Base-by-base conservation (phyloP, 768 basidiomycete genomes). In the Tylopilus rubrobrunneus region DNA sequence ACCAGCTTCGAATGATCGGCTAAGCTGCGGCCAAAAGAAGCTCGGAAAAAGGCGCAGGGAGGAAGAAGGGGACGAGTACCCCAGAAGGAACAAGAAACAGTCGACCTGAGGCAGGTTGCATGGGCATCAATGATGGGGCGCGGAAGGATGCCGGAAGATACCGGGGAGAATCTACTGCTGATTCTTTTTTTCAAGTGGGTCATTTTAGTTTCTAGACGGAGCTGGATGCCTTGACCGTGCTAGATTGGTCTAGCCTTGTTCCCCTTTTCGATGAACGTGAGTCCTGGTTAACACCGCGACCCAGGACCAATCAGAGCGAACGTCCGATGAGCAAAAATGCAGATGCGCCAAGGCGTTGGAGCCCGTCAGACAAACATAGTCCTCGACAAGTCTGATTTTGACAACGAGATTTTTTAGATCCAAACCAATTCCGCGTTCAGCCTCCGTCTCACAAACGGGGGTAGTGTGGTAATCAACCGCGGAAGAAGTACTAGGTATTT, bases 301-400 rank as follows among this genome's bases (percentile, higher is more conserved):
- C 21, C 34, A 53, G 52, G 53, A 55, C 56, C 56, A 51, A 65
- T 64, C 48, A 25, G 37, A 45, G 49, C 5, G 8, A 9, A 39
- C 45, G 11, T 11, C 42, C 45, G n/a, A 45, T 56, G 52, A 41
- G 19, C 43, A 41, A 36, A 43, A 56, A n/a, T 27, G 41, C 50
- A 41, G n/a, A 43, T 52, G 52, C 34, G 37, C 55, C 45, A 23
- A 12, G 14, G 8, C 21, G 17, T 46, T 46, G 55, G 62, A 46
- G 21, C 36, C 51, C 31, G 39, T 48, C 49, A 49, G 45, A 28
- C 40, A 14, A 54, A 49, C 48, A 41, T 23, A 41, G 7, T 45
- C 56, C 44, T 57, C 66, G 66, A 66, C 56, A 43, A 57, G 56
- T 56, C 45, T 60, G 65, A 55, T 65, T 67, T 65, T 62, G 53